phyloP scores from a whole-genome alignment of 371 early-diverging fungal species.

The Basidiobolus meristosporus region DNA sequence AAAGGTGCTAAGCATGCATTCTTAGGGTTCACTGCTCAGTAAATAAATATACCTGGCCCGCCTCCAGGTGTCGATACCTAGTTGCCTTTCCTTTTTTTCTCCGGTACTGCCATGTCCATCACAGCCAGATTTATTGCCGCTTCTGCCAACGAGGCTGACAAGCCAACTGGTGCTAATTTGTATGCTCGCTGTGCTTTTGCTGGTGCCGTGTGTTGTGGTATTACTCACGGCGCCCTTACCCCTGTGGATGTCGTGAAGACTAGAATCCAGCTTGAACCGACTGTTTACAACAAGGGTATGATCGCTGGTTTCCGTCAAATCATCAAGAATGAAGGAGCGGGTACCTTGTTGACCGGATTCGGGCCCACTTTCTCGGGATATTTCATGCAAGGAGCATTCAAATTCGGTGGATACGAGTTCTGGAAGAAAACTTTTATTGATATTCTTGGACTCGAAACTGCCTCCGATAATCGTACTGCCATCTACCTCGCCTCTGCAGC shows the following conservation, averaged over 20 bases:
- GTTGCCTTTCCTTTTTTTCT: slow-evolving; percentile 3
- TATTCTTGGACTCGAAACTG: slow-evolving; percentile 48
- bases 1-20: no score
- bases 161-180: slow-evolving; percentile 36
- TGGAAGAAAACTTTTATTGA: slow-evolving; percentile 67
- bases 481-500: slow-evolving; percentile 70
- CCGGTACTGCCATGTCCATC: slow-evolving; percentile 9
- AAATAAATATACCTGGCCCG: no score
- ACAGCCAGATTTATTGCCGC: slow-evolving; percentile 13
- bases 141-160: slow-evolving; percentile 18
- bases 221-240: slow-evolving; percentile 69
- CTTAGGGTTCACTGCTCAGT: no score
- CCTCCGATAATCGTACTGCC: slow-evolving; percentile 59
- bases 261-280: slow-evolving; percentile 30
- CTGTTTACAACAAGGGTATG: slow-evolving; percentile 12
- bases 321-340: slow-evolving; percentile 60
- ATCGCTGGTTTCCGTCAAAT: slow-evolving; percentile 67
- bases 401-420: slow-evolving; percentile 83
- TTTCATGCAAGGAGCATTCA: slow-evolving; percentile 79
- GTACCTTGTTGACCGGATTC: slow-evolving; percentile 68
- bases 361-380: slow-evolving; percentile 49
- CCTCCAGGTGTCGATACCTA: slow-evolving; percentile 1
- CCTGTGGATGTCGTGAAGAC: slow-evolving; percentile 87
- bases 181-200: slow-evolving; percentile 57
- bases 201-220: slow-evolving; percentile 48